Base-by-base conservation (phyloP, 257 asterid genomes). In the Lycium barbarum region DNA sequence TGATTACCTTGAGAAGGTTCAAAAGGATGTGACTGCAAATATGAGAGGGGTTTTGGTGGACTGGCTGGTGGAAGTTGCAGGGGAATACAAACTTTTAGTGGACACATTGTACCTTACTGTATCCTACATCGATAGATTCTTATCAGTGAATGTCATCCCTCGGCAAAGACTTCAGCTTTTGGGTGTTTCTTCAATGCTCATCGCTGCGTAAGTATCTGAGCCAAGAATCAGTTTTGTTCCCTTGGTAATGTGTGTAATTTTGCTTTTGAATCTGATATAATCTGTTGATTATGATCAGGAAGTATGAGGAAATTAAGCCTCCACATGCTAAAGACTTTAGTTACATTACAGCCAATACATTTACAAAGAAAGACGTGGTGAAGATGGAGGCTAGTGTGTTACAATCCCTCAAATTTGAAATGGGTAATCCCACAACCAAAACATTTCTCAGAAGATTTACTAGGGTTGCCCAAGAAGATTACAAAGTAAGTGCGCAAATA, bases 121-220 rank as follows among this genome's bases (percentile, higher is more conserved):
- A 85, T 83, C 93, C 12, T 92, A 94, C 87, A 86, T 96, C 0
- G 99, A 96, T 63, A 90, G 95, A 85, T 93, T 88, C 91, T 87
- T 95, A 66, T 95, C 99, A 0, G 68, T 47, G 85, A 92, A 83
- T 72, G 88, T 55, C 61, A 84, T 95, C 22, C 87, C 61, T 61
- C 79, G 97, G 71, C 92, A 94, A 88, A 88, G 36, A 38, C 98
- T 96, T 80, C 98, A 96, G 93, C 98, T 96, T 74, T 93, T 96
- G 54, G 99, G 99, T 22, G 97, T 96, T 88, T 91, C 98, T 14
- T 96, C 98, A 2, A 96, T 96, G 99, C 98, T 95, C 17, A 91
- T 97, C 83, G 98, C 99, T 86, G 93, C 99, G 98, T 97, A 92
- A 91, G 98, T 58, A 3, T 38, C 78, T 2, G 7, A 67, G 5